Evolutionary conservation across 306 rosid genomes (phyloP).

Genomic region (Malus fusca): DNA sequence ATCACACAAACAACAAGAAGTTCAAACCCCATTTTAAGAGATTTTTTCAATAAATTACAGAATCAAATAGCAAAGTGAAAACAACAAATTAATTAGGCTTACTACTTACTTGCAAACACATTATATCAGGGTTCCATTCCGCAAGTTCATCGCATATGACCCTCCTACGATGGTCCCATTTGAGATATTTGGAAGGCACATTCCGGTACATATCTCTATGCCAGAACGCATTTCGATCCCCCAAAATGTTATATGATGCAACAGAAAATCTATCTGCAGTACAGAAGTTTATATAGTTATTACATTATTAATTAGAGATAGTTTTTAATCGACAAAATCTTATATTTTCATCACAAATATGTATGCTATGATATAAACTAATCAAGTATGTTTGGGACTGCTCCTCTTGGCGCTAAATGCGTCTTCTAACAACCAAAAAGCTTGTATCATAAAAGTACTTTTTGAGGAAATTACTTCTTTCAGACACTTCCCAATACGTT

Average conservation of each 20-base stretch:
- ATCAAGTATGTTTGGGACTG: too few species aligned
- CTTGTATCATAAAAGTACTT: too few species aligned
- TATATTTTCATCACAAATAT: too few species aligned
- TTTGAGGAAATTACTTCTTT: too few species aligned
- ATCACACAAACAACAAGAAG: not conserved
- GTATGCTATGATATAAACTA: not conserved
- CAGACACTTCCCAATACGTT: too few species aligned
- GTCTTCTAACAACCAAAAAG: too few species aligned
- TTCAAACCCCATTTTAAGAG: not conserved
- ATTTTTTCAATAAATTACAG: not conserved
- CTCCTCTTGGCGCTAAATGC: too few species aligned
- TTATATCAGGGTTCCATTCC: constrained; percentile 56
- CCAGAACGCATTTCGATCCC: constrained; percentile 50
- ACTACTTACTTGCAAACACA: constrained; percentile 62
- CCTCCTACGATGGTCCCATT: constrained; percentile 55
- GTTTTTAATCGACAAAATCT: too few species aligned
- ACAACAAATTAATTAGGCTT: not conserved
- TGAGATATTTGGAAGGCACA: constrained; percentile 51
- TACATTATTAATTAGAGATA: too few species aligned
- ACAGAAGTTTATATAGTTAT: not conserved
- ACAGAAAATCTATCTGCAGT: constrained; percentile 57
- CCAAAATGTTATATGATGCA: constrained; percentile 73
- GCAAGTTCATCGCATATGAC: constrained; percentile 61
- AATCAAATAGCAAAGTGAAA: not conserved
- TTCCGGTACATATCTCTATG: constrained; percentile 62